These are phyloP conservation scores for Raffaelea albimanens DNA, from an alignment of 2,329 filamentous ascomycete genomes.

Conservation along the genomic window DNA sequence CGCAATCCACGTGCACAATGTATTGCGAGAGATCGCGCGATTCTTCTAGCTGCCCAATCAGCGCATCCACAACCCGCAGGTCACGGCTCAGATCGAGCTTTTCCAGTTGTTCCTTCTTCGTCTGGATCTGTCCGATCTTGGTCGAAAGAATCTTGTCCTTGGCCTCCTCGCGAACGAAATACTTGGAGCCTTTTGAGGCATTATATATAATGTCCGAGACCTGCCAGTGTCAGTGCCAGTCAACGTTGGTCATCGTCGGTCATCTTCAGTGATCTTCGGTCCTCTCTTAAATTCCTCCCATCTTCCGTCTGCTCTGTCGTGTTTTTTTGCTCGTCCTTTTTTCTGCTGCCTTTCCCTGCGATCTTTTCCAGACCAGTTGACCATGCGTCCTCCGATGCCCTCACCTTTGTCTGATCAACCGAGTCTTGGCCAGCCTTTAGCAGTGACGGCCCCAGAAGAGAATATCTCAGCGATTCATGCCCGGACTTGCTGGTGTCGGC, in stretches of 20 bases:
- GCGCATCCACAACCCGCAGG: constrained; percentile 66
- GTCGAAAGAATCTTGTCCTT: constrained; percentile 74
- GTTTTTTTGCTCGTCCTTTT: no score
- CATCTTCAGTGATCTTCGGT: no score
- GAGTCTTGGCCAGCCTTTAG: constrained; percentile 89
- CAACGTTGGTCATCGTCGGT: no score
- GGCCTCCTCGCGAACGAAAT: constrained; percentile 81
- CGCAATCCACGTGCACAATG: constrained; percentile 89
- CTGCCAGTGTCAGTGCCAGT: constrained; percentile 30
- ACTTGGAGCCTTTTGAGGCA: constrained; percentile 92
- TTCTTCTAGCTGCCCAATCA: constrained; percentile 70
- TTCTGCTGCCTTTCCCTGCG: no score
- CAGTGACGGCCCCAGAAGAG: constrained; percentile 78
- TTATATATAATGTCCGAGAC: constrained; percentile 97
- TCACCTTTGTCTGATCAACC: constrained; percentile 81
- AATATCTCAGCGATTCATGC: constrained; percentile 70
- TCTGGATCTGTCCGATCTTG: constrained; percentile 74
- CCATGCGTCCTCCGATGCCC: no score
- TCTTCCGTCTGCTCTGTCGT: no score
- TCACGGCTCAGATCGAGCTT: constrained; percentile 65
- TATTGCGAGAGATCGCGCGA: constrained; percentile 72
- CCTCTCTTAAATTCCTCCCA: no score
- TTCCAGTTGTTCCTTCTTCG: constrained; percentile 66
- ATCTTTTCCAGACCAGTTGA: no score
- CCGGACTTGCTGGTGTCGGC: background rate